These are phyloP conservation scores for Colletotrichum falcatum DNA, from an alignment of 2,329 filamentous ascomycete species.

Conservation along the genomic window DNA sequence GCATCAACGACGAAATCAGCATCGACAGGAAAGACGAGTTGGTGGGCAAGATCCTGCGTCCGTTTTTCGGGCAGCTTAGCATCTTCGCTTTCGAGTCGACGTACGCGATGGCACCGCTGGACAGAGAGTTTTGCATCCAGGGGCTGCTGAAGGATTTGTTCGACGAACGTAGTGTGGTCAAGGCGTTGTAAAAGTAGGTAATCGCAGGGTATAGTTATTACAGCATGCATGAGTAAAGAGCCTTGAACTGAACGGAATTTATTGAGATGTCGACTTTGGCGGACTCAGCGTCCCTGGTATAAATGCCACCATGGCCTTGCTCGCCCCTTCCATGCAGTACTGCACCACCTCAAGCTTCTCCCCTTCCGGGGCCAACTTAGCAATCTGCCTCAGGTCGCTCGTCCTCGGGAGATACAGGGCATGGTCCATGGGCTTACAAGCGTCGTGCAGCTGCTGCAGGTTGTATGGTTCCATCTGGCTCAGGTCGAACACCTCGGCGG, in stretches of 20 bases:
- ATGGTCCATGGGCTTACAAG: slow-evolving; percentile 70
- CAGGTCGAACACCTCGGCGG: slow-evolving; percentile 82
- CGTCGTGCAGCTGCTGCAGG: slow-evolving; percentile 69
- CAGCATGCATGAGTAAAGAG: neutral
- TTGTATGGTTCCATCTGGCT: slow-evolving; percentile 90
- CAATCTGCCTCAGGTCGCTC: slow-evolving; percentile 84
- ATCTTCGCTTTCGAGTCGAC: slow-evolving; percentile 94
- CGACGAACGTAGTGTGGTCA: slow-evolving; percentile 78
- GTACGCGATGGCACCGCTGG: slow-evolving; percentile 82
- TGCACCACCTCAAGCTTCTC: slow-evolving; percentile 81
- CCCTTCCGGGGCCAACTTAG: slow-evolving; percentile 62
- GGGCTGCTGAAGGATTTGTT: slow-evolving; percentile 80
- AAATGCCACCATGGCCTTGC: slow-evolving; percentile 81
- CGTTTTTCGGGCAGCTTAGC: slow-evolving; percentile 91
- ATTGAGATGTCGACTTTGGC: neutral
- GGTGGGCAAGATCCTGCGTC: slow-evolving; percentile 81
- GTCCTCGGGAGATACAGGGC: slow-evolving; percentile 89
- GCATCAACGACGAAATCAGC: slow-evolving; percentile 66
- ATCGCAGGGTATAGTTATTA: slow-evolving; percentile 2
- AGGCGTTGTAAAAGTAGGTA: slow-evolving; percentile 58
- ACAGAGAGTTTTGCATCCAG: slow-evolving; percentile 72
- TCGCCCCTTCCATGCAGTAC: slow-evolving; percentile 91
- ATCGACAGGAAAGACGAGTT: slow-evolving; percentile 76
- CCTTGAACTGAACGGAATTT: slow-evolving; percentile 2
- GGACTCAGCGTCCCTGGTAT: slow-evolving; percentile 55